Conservation (phyloP, 2,329 filamentous ascomycete species). For the Cladosporium sp. region DNA sequence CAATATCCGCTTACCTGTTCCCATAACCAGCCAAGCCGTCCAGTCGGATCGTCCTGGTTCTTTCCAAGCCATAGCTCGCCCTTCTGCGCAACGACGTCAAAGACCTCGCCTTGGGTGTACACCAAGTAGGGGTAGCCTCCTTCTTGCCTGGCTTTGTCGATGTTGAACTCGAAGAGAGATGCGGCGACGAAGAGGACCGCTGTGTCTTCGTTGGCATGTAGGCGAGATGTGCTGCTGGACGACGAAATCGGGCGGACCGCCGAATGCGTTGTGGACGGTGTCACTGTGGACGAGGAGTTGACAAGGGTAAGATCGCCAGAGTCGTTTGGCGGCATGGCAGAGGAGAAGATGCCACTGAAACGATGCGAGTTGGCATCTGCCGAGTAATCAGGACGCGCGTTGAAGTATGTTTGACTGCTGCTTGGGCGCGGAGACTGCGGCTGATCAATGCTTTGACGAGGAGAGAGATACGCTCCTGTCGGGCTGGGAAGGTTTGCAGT, state of each 20-base stretch:
- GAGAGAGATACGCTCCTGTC: constrained; percentile 24
- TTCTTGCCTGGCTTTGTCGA: constrained; percentile 86
- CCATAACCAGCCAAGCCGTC: constrained; percentile 95
- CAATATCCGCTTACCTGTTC: constrained; percentile 60
- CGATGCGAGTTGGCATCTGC: constrained; percentile 28
- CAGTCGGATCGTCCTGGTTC: constrained; percentile 85
- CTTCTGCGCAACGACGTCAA: constrained; percentile 83
- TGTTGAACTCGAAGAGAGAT: constrained; percentile 95
- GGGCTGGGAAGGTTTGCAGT: constrained; percentile 36
- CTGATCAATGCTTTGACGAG: constrained; percentile 32
- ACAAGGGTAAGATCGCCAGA: constrained; percentile 14
- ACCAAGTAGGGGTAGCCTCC: constrained; percentile 94
- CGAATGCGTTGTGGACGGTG: background rate
- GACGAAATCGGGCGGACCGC: constrained; percentile 21
- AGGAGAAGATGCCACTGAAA: constrained; percentile 38
- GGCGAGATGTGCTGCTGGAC: constrained; percentile 12
- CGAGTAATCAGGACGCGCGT: constrained; percentile 28
- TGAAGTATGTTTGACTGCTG: constrained; percentile 38
- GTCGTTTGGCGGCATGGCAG: constrained; percentile 35
- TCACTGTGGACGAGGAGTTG: constrained; percentile 8
- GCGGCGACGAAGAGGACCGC: constrained; percentile 84
- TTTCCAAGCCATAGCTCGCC: constrained; percentile 96
- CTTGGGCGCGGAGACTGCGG: constrained; percentile 31
- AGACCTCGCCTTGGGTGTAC: constrained; percentile 84
- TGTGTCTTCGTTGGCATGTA: constrained; percentile 29